Evolutionary conservation across 164 flowering plant genomes (phyloP), one percentile per base, ranked within the genome.

Genomic region (Chimonanthus praecox): DNA sequence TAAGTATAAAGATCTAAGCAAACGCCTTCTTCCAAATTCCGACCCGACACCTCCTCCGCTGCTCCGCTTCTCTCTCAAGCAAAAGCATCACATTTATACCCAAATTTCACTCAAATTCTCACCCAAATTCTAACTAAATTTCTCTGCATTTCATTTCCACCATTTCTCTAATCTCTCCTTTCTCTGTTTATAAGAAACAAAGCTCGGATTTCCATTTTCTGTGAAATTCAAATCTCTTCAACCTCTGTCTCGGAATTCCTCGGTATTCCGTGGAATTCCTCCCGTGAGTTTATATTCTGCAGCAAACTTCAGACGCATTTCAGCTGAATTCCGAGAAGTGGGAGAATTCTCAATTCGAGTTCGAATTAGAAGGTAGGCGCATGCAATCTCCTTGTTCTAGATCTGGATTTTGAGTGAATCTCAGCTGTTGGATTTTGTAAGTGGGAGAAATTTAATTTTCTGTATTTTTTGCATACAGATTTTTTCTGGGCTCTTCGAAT

Each of bases 31-130:
- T 33, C 33, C 33, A 33, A 33, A 33, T 62, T 49, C 75, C 74
- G 20, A 63, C 75, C 75, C 69, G 69, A 9, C 69, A 49, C 69
- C 16, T 33, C 69, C 6, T 49, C 69, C 5, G 58, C 61, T 62
- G 60, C 43, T 58, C 2, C 10, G 49, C 47, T 64, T 10, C 21
- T 43, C 47, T 0, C 21, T 7, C 21, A 44, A 9, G 33, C 48
- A 8, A 0, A 54, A 4, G 3, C n/a, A 54, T 3, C 60, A 13
- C 33, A 33, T 33, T 20, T 7, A 20, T 4, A 62, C 43, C 68
- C 16, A 65, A 50, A 64, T 64, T 65, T 49, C 62, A 33, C n/a
- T 33, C 16, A 43, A 70, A 50, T 51, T 9, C n/a, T 61, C 33
- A 51, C 49, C 49, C 46, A 21, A 47, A 72, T 64, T n/a, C 65